Base-by-base conservation (phyloP, 2,329 filamentous ascomycete genomes). In the Cladorrhinum sp. region DNA sequence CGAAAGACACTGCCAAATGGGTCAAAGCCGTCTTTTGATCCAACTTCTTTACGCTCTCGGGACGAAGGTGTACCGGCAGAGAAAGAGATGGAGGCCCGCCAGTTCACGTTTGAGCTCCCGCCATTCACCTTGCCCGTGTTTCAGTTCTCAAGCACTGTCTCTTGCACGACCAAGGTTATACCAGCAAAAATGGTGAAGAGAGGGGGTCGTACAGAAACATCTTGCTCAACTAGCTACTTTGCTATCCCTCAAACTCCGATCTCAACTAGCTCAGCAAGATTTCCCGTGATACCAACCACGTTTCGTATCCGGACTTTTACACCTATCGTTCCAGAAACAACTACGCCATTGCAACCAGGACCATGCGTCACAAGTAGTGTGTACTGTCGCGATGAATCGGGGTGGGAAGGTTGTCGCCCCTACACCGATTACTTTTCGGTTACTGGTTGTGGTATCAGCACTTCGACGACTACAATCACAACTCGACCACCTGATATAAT, bases 1-100 rank as follows among this genome's bases (percentile, higher is more conserved):
- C 38, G 53, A 8, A 56, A 56, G 24, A 56, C 53, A 12, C 36
- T 56, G 3, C 53, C 53, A 1, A 25, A 56, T 29, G 53, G 53
- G 23, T 49, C 53, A 20, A 56, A 56, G 20, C 53, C 53, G 29
- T 45, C 32, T 9, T 56, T 48, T 38, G 23, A 32, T 38, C 41
- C 53, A 24, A 24, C 53, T 1, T 48, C 53, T 24, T 20, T 56
- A n/a, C 53, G 41, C 20, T 36, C 53, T 12, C 53, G 38, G 13
- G 5, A 32, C 20, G 38, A 22, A 18, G 53, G 12, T 25, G 36
- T 7, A n/a, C 22, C 13, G 9, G 12, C 20, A 45, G 22, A 48
- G 20, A 20, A 18, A 6, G 9, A 48, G 1, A 4, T 29, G 1
- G 53, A 56, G 27, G 36, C 36, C 8, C 53, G 41, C 16, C 41